Percentiles rank a stretch among this genome's conserved stretches.
These are phyloP conservation scores for Pyrus communis DNA, from an alignment of 306 rosid genomes.

Conservation along the genomic window DNA sequence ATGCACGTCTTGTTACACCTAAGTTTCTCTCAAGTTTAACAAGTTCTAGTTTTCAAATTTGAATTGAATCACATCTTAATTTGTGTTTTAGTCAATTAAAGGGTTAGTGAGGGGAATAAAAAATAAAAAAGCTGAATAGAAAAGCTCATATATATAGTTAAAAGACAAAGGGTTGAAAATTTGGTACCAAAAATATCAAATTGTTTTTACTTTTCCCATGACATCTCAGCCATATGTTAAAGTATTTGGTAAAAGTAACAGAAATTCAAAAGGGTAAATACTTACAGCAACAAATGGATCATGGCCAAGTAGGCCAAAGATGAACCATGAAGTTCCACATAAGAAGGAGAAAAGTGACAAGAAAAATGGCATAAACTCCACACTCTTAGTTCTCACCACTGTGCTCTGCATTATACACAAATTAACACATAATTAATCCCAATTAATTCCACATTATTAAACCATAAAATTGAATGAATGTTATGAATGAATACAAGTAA, in stretches of 20 bases:
- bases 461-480: background rate
- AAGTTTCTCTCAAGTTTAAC: background rate
- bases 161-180: background rate
- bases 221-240: no score
- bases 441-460: background rate
- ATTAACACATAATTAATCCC: background rate
- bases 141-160: background rate
- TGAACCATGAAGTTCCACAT: slow-evolving; percentile 86
- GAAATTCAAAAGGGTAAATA: background rate
- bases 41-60: background rate
- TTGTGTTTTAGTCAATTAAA: background rate
- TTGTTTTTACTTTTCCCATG: no score
- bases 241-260: background rate
- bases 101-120: background rate
- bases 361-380: slow-evolving; percentile 93
- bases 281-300: slow-evolving; percentile 81
- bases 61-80: background rate
- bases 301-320: slow-evolving; percentile 70
- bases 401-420: slow-evolving; percentile 48
- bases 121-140: no score
- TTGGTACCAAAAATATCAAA: no score
- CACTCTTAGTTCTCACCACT: slow-evolving; percentile 71
- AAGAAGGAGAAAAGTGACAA: slow-evolving; percentile 75
- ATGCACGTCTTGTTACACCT: background rate
- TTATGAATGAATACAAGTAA: background rate